Evolutionary conservation across 768 basidiomycete genomes (phyloP).

Genomic region (Naganishia vaughanmartiniae): DNA sequence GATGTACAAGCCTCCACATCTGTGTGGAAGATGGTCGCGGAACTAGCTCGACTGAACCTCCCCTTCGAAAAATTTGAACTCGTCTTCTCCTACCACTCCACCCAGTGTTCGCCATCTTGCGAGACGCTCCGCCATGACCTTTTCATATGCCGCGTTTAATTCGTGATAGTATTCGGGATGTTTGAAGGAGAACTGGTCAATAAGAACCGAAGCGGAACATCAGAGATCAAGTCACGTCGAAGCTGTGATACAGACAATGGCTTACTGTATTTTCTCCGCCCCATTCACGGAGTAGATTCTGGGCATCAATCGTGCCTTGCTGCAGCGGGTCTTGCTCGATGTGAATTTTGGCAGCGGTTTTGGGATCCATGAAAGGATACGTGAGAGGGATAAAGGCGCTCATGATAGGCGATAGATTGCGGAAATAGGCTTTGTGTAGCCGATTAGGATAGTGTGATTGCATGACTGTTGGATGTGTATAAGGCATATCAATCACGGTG

Average conservation of each 20-base stretch:
- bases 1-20: too few species aligned
- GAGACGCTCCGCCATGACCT: slow-evolving; percentile 7
- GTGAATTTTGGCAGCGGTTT: slow-evolving; percentile 22
- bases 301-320: slow-evolving; percentile 7
- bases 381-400: slow-evolving; percentile 25
- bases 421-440: slow-evolving; percentile 29
- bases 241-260: not conserved
- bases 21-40: not conserved
- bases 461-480: not conserved
- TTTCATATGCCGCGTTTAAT: not conserved
- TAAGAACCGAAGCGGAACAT: not conserved
- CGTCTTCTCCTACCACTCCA: slow-evolving; percentile 18
- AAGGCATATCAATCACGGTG: not conserved
- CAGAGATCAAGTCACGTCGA: too few species aligned
- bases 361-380: slow-evolving; percentile 30
- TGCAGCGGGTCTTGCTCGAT: slow-evolving; percentile 23
- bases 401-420: slow-evolving; percentile 25
- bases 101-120: slow-evolving; percentile 3
- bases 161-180: slow-evolving; percentile 19
- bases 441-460: slow-evolving; percentile 30
- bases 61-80: slow-evolving; percentile 11
- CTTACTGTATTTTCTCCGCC: slow-evolving; percentile 25
- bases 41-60: slow-evolving; percentile 14
- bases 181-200: not conserved
- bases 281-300: slow-evolving; percentile 14